phyloP scores from a whole-genome alignment of 2,329 filamentous ascomycete genomes.

The Fusarium euwallaceae region DNA sequence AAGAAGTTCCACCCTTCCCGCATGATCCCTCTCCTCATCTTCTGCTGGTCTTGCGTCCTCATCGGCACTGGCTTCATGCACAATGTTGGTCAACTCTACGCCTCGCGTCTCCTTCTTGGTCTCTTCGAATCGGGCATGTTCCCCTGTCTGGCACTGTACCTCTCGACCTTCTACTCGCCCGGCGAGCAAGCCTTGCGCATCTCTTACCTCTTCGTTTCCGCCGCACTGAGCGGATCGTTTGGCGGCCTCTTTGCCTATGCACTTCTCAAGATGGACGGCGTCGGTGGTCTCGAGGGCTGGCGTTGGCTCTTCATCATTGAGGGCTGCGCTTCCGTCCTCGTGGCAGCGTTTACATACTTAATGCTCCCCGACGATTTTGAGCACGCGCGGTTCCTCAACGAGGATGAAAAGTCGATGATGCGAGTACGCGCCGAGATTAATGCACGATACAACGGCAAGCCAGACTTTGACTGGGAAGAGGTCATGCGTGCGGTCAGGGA shows the following conservation, averaged over 20 bases:
- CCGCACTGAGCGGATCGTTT: slow-evolving; percentile 11
- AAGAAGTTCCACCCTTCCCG: slow-evolving; percentile 17
- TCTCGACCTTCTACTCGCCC: slow-evolving; percentile 31
- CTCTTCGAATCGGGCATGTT: slow-evolving; percentile 72
- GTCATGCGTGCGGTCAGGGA: slow-evolving; percentile 14
- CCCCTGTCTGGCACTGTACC: slow-evolving; percentile 68
- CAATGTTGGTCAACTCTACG: slow-evolving; percentile 67
- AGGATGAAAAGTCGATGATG: slow-evolving; percentile 50
- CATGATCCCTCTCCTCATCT: slow-evolving; percentile 27
- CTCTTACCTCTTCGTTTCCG: slow-evolving; percentile 23
- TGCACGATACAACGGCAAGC: slow-evolving; percentile 1
- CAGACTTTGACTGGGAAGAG: slow-evolving; percentile 7
- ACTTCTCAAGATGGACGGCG: slow-evolving; percentile 14
- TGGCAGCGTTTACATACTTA: slow-evolving; percentile 26
- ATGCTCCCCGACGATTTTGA: slow-evolving; percentile 51
- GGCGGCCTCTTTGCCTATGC: slow-evolving; percentile 22
- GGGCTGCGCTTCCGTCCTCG: slow-evolving; percentile 56
- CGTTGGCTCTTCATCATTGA: slow-evolving; percentile 49
- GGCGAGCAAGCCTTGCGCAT: slow-evolving; percentile 25
- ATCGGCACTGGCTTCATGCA: slow-evolving; percentile 69
- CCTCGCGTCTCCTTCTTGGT: slow-evolving; percentile 69
- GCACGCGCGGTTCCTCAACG: slow-evolving; percentile 56
- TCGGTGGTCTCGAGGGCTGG: slow-evolving; percentile 14
- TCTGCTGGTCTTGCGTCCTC: slow-evolving; percentile 66
- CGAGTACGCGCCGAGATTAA: background rate